Evolutionary conservation across 148 eudicot genomes (phyloP), one percentile per base, ranked within the genome.

Genomic region (Bassia scoparia): DNA sequence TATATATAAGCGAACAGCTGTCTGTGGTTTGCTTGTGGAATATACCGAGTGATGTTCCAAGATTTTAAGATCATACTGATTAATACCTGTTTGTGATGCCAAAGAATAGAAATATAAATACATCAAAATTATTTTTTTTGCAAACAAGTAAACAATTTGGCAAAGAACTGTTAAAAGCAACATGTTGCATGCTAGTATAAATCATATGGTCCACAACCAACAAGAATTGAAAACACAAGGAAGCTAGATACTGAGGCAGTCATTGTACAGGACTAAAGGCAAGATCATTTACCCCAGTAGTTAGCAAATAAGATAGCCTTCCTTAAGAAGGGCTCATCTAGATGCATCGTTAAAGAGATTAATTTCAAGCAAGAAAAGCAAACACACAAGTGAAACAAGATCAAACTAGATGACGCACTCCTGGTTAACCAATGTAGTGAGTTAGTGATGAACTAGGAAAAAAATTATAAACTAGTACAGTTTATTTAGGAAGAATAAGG

Each of bases 41-140:
- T 90, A 90, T n/a, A 83, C 86, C 55, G 69, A 67, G 80, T 87
- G 95, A 64, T 70, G 78, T 80, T 90, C 97, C 81, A 90, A 72
- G 71, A 83, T 81, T 76, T 59, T 68, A 73, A 90, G 87, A 63
- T 83, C 84, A 50, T 79, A 71, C 61, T 73, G 72, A 52, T 65
- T 69, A 76, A 84, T 81, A 44, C 89, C 98, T 93, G 86, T 72
- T 74, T 64, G 68, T 77, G 61, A 49, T 65, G 69, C 27, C 77
- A 70, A 74, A 73, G 50, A 44, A 69, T 49, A 44, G 26, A 46
- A 18, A n/a, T 27, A 26, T 55, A 48, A 44, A 18, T 41, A 33
- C 6, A 26, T 26, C n/a, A n/a, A n/a, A n/a, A n/a, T n/a, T n/a
- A n/a, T n/a, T n/a, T n/a, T n/a, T n/a, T n/a, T n/a, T n/a, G n/a